These are phyloP conservation scores for Neonectria ditissima DNA, from an alignment of 2,329 filamentous ascomycete species.

Conservation along the genomic window DNA sequence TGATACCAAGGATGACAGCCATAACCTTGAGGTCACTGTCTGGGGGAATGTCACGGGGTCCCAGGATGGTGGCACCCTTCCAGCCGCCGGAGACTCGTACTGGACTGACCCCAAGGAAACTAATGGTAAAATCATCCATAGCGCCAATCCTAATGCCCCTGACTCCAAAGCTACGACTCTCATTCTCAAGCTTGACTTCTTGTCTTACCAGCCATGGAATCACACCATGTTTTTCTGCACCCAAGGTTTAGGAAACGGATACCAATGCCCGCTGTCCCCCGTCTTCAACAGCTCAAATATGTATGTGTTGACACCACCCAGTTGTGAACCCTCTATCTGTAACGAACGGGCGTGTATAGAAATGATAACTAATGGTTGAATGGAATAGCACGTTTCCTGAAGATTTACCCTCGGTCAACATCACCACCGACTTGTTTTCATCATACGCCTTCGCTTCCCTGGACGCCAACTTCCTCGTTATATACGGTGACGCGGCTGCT, in stretches of 20 bases:
- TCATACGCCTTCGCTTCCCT: constrained; percentile 89
- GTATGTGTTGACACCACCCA: constrained; percentile 48
- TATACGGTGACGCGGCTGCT: constrained; percentile 75
- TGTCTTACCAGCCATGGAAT: constrained; percentile 79
- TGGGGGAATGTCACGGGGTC: constrained; percentile 93
- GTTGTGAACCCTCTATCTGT: background rate
- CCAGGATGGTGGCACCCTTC: constrained; percentile 67
- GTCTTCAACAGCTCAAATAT: constrained; percentile 66
- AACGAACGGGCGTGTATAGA: background rate
- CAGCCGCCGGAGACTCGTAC: constrained; percentile 66
- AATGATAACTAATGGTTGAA: constrained; percentile 23
- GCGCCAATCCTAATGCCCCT: constrained; percentile 58
- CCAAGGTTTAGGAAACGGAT: constrained; percentile 65
- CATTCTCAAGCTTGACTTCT: constrained; percentile 75
- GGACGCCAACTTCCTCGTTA: constrained; percentile 76
- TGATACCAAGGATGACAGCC: constrained; percentile 67
- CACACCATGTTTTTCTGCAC: constrained; percentile 74
- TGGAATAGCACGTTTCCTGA: constrained; percentile 51
- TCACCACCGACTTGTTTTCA: constrained; percentile 81
- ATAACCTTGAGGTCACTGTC: constrained; percentile 80
- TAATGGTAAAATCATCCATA: constrained; percentile 80
- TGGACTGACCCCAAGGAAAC: constrained; percentile 73
- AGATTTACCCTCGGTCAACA: constrained; percentile 76
- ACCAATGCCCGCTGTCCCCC: constrained; percentile 78
- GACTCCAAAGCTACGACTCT: constrained; percentile 78